Percentiles rank a stretch among this genome's conserved stretches.
These are phyloP conservation scores for Abrus pulchellus DNA, from an alignment of 306 rosid species.

Conservation along the genomic window DNA sequence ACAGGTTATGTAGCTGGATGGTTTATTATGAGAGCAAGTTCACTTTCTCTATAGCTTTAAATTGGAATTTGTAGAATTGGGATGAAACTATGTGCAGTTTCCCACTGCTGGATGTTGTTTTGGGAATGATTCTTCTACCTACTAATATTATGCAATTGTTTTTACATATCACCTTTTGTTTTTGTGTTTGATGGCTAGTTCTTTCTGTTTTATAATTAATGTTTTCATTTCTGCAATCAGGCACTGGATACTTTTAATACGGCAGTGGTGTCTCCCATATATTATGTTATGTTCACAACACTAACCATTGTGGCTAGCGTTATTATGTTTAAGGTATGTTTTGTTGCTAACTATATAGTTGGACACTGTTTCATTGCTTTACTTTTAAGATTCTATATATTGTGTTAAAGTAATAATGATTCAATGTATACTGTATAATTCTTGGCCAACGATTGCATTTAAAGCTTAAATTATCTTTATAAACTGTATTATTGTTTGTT, in stretches of 20 bases:
- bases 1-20: constrained; percentile 40
- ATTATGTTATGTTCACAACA: constrained; percentile 98
- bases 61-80: constrained; percentile 34
- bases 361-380: not conserved
- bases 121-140: constrained; percentile 7
- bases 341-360: constrained; percentile 34
- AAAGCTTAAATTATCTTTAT: constrained; percentile 4
- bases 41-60: constrained; percentile 20
- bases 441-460: constrained; percentile 19
- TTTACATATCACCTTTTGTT: not conserved
- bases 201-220: constrained; percentile 28
- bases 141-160: constrained; percentile 18
- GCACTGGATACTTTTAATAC: constrained; percentile 99
- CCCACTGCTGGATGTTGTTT: not conserved
- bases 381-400: constrained; percentile 13
- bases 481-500: not conserved
- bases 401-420: constrained; percentile 14
- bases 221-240: constrained; percentile 60
- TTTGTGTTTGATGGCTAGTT: constrained; percentile 8
- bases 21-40: constrained; percentile 31
- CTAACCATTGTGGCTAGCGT: constrained; percentile 96
- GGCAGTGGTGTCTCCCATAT: constrained; percentile 99
- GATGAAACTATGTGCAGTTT: constrained; percentile 4
- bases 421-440: constrained; percentile 29
- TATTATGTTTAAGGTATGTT: constrained; percentile 95